Conservation (phyloP, 177 flowering plant genomes). For the Vitis hybrid region DNA sequence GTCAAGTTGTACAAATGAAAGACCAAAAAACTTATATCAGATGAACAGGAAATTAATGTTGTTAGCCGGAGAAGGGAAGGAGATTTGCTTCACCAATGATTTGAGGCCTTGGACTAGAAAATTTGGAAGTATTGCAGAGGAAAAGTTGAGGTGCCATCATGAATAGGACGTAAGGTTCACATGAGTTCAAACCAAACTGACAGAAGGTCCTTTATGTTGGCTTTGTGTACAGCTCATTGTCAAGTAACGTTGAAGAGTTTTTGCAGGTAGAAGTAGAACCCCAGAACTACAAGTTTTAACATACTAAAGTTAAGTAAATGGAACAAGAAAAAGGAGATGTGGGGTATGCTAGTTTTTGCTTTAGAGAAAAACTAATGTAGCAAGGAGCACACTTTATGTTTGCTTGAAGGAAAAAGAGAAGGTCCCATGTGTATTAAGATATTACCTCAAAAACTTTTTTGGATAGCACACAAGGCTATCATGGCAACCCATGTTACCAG, state of each 20-base stretch:
- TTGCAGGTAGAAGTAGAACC: background rate
- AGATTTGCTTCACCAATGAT: background rate
- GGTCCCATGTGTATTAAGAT: too few relatives aligned
- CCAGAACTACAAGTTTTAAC: background rate
- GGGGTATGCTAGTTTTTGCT: too few relatives aligned
- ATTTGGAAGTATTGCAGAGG: background rate
- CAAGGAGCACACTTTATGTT: background rate
- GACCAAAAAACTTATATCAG: too few relatives aligned
- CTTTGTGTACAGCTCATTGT: background rate
- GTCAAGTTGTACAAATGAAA: too few relatives aligned
- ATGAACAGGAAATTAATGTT: too few relatives aligned
- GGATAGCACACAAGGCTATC: background rate
- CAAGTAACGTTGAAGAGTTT: background rate
- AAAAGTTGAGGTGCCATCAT: conserved; percentile 1
- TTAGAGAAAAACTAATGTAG: too few relatives aligned
- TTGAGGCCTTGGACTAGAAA: background rate
- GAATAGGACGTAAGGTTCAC: background rate
- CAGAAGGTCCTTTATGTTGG: conserved; percentile 5
- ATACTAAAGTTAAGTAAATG: background rate
- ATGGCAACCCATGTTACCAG: conserved; percentile 1
- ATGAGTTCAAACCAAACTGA: conserved; percentile 2
- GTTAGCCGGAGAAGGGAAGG: too few relatives aligned
- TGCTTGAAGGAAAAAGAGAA: background rate
- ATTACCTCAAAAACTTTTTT: background rate
- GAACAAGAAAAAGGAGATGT: too few relatives aligned